These are phyloP conservation scores for Amanita fuliginea DNA, from an alignment of 768 basidiomycete species.

Conservation along the genomic window DNA sequence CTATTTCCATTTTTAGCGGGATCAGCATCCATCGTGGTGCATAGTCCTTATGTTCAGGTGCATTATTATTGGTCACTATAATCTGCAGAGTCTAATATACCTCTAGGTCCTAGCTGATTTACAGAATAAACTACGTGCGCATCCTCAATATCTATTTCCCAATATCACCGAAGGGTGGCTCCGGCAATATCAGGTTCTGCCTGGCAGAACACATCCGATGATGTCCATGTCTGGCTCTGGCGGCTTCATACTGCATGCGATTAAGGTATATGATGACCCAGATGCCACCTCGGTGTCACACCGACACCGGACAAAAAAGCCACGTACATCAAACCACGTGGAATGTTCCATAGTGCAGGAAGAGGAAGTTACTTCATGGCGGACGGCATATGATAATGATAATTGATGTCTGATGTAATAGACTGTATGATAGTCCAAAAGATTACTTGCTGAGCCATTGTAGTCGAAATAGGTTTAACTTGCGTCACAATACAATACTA, in stretches of 20 bases:
- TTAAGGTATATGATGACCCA: constrained; percentile 74
- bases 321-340: constrained; percentile 7
- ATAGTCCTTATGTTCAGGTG: constrained; percentile 76
- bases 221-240: constrained; percentile 89
- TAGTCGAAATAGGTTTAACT: background rate
- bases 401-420: background rate
- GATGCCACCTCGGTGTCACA: constrained; percentile 43
- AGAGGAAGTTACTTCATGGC: background rate
- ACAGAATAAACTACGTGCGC: constrained; percentile 56
- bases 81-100: background rate
- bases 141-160: constrained; percentile 64
- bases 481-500: background rate
- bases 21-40: constrained; percentile 78
- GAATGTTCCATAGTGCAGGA: background rate
- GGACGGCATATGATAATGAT: background rate
- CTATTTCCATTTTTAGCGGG: constrained; percentile 73
- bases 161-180: constrained; percentile 80
- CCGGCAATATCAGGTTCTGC: constrained; percentile 89
- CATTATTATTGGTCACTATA: constrained; percentile 10
- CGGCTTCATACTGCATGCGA: constrained; percentile 76
- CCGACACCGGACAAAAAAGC: constrained; percentile 30
- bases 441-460: background rate
- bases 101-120: constrained; percentile 64
- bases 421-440: background rate
- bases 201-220: constrained; percentile 89